Percentiles rank a stretch among this genome's conserved stretches.
phyloP scores from a whole-genome alignment of 768 basidiomycete species.

The Boletus vermiculosoides region DNA sequence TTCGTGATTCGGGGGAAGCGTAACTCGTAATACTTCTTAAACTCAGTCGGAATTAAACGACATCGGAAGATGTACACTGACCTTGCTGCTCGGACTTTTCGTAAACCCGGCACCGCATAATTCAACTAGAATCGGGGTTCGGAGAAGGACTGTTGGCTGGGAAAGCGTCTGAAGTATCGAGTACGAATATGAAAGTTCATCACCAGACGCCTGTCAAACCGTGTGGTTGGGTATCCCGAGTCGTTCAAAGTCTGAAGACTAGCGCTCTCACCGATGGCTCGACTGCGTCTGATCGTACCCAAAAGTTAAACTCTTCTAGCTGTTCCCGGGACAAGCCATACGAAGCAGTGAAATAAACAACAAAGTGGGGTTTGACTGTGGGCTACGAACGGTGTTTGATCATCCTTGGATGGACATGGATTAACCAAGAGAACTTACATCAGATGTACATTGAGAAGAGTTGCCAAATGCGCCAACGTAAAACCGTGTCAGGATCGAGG shows the following conservation, averaged over 20 bases:
- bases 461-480: conserved; percentile 71
- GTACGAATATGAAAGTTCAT: conserved; percentile 54
- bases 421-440: conserved; percentile 35
- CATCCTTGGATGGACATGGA: background rate
- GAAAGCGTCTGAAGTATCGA: conserved; percentile 46
- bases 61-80: conserved; percentile 30
- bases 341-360: conserved; percentile 70
- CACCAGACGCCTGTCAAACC: conserved; percentile 2
- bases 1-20: conserved; percentile 83
- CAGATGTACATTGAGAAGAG: conserved; percentile 35
- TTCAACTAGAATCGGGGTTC: conserved; percentile 65
- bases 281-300: conserved; percentile 39
- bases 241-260: background rate
- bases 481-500: conserved; percentile 74
- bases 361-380: conserved; percentile 54
- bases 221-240: background rate
- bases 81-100: conserved; percentile 57
- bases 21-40: conserved; percentile 69
- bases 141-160: conserved; percentile 56
- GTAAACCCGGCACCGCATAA: conserved; percentile 83
- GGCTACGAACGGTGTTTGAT: conserved; percentile 33
- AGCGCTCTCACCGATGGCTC: conserved; percentile 20
- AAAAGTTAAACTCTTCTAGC: conserved; percentile 72
- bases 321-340: conserved; percentile 70
- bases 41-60: background rate